Base-by-base conservation (phyloP, 768 basidiomycete species). In the Russula emetica region DNA sequence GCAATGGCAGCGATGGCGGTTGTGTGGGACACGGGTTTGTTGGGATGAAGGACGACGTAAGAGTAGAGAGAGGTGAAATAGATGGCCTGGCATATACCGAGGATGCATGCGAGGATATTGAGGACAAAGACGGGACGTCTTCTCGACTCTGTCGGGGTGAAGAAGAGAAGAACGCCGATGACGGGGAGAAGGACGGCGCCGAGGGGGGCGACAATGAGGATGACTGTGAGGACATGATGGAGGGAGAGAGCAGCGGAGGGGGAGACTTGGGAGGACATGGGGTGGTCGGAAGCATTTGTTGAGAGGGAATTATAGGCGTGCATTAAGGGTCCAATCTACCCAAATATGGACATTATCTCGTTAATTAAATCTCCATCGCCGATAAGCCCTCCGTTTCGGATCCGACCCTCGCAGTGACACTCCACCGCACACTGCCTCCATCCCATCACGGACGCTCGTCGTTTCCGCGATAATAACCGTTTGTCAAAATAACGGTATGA, bases 401-500 rank as follows among this genome's bases (percentile, higher is more conserved):
- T 16, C 59, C 59, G 40, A 28, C 32, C 32, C 30, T 14, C 52
- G 44, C 38, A 38, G 14, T 38, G 38, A 3, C 38, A 11, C 14
- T 16, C 38, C 38, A 40, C 38, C 13, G 2, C 38, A 40, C 52
- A 53, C 32, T 0, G 52, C 52, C 52, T 34, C 26, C 28, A 45
- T 22, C 11, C 44, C 7, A 51, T 52, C 51, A 51, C 51, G 51
- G 51, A 2, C 11, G 20, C 10, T 47, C 45, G 22, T 47, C 44
- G 20, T 44, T 44, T 20, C 44, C 44, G 44, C 44, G 44, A 40
- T 18, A 40, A 40, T 40, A 40, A 5, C 38, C 38, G 10, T 11
- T 9, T 6, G 0, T 52, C 78, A 94, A 74, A 93, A 93, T 66
- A 93, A 88, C 70, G 91, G 87, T 80, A 95, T 94, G 77, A 87